Evolutionary conservation across 768 basidiomycete species (phyloP).

Genomic region (Tulasnella sp.): DNA sequence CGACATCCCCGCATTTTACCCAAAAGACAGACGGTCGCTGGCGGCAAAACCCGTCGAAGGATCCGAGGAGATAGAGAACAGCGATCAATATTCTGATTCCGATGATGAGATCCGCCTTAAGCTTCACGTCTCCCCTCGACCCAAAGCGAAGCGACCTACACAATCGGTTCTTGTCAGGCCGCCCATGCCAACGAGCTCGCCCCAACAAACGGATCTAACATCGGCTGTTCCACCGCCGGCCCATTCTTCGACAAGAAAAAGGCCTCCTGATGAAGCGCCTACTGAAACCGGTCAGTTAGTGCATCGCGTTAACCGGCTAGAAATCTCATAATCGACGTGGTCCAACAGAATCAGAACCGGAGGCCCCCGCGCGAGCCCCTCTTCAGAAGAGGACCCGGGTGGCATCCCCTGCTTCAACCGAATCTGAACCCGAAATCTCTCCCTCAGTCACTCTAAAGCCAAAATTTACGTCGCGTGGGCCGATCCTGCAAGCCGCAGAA

Average conservation of each 20-base stretch:
- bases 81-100: not conserved
- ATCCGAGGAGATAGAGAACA: not conserved
- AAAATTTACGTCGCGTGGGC: not conserved
- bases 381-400: not conserved
- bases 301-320: not conserved
- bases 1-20: conserved; percentile 25
- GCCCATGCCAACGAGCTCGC: not conserved
- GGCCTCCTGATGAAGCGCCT: not conserved
- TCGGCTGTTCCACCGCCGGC: not conserved
- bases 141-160: not conserved
- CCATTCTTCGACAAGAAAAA: not conserved
- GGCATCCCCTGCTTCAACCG: not conserved
- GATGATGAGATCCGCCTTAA: not conserved
- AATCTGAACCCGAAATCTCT: conserved; percentile 16
- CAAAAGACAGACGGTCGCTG: not conserved
- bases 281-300: not conserved
- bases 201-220: not conserved
- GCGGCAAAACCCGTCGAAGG: not conserved
- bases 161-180: not conserved
- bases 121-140: not conserved
- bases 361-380: not conserved
- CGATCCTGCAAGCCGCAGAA: not conserved
- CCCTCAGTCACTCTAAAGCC: not conserved
- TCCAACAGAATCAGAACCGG: conserved; percentile 3
- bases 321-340: not conserved